Percentiles rank a stretch among this genome's conserved stretches.
These are phyloP conservation scores for Fusarium marasasianum DNA, from an alignment of 2,329 filamentous ascomycete genomes.

Conservation along the genomic window DNA sequence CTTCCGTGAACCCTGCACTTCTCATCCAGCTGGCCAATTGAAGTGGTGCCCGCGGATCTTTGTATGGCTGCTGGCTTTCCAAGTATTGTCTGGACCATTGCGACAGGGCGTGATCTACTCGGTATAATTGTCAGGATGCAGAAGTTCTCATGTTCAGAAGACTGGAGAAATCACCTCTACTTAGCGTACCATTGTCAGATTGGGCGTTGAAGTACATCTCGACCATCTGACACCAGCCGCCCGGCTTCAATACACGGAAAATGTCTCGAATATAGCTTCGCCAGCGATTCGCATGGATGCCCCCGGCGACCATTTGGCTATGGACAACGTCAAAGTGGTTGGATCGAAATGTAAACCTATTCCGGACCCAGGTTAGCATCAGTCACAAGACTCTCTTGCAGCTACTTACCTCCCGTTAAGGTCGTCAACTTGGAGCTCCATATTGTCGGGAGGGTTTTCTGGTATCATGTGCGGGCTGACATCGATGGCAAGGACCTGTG, in stretches of 20 bases:
- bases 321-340: constrained; percentile 86
- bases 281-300: constrained; percentile 80
- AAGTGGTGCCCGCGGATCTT: constrained; percentile 72
- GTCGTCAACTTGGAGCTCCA: constrained; percentile 78
- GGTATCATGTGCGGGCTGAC: constrained; percentile 76
- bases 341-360: constrained; percentile 71
- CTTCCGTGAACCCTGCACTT: constrained; percentile 72
- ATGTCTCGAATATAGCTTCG: constrained; percentile 79
- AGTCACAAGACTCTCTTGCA: not conserved
- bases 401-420: constrained; percentile 67
- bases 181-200: constrained; percentile 83
- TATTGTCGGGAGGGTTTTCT: constrained; percentile 70
- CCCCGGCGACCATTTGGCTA: constrained; percentile 76
- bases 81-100: constrained; percentile 75
- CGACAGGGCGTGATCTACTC: constrained; percentile 69
- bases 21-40: constrained; percentile 67
- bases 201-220: constrained; percentile 88
- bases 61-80: constrained; percentile 67
- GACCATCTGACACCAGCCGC: constrained; percentile 89
- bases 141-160: not conserved
- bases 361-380: constrained; percentile 1
- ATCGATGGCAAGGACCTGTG: constrained; percentile 75
- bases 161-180: constrained; percentile 58
- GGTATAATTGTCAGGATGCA: constrained; percentile 12
- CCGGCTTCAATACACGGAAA: constrained; percentile 73